Evolutionary conservation across 148 eudicot genomes (phyloP), one percentile per base, ranked within the genome.

Genomic region (Cornus controversa): DNA sequence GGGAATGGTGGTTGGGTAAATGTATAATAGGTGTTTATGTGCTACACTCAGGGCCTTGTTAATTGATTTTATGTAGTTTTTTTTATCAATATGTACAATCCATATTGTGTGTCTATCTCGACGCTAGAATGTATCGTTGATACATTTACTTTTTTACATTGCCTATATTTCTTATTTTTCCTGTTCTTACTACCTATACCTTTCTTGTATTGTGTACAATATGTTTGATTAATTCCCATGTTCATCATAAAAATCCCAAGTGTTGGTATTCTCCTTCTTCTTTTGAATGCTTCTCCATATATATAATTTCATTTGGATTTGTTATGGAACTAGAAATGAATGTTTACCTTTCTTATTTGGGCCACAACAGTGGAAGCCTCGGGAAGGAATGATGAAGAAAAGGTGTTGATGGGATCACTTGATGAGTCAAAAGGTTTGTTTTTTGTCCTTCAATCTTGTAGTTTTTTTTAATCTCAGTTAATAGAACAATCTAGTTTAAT

Each of bases 341-440:
- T 40, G 8, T 54, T 53, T 57, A 54, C 68, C 14, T 25, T 60
- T 47, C 18, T 45, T 70, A 14, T 37, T 29, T 24, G 68, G 60
- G 34, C 31, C 45, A 24, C 75, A 70, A 25, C 77, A 75, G 77
- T 82, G 80, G 86, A 85, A 86, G 72, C 79, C 60, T 70, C 77
- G 20, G 80, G 81, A 79, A 94, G 87, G 66, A 90, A 79, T 89
- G 94, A 83, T 75, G 91, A 86, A 24, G 91, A 84, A 70, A 93
- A 89, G 81, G 66, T 76, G 8, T 45, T 78, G 53, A 79, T 80
- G 65, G 92, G 89, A 36, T 81, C 82, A 50, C 88, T 87, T 72
- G 98, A 94, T 73, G 96, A 89, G 45, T 80, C 88, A 54, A 95
- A 93, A 87, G 99, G 99, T 93, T 65, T 47, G 64, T 64, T 25